Conservation (phyloP, 2,329 filamentous ascomycete genomes). For the Dendryphion nanum region DNA sequence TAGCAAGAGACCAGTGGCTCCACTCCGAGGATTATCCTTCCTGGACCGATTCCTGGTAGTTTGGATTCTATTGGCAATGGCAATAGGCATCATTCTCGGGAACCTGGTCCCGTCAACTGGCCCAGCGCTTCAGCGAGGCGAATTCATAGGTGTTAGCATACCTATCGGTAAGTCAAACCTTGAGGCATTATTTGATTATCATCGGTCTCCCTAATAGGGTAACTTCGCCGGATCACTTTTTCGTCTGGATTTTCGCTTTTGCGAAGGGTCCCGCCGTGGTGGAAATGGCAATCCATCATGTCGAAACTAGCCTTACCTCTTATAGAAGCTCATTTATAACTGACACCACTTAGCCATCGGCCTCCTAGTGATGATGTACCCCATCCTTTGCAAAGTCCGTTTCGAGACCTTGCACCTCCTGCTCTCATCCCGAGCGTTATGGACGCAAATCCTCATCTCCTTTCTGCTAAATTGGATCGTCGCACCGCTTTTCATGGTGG, state of each 20-base stretch:
- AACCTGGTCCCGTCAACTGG: slow-evolving; percentile 69
- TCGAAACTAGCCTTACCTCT: no score
- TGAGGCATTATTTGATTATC: no score
- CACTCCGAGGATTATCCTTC: slow-evolving; percentile 42
- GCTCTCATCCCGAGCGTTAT: slow-evolving; percentile 61
- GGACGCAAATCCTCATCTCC: slow-evolving; percentile 77
- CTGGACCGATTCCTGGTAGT: slow-evolving; percentile 48
- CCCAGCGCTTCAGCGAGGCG: slow-evolving; percentile 64
- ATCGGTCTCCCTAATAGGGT: no score
- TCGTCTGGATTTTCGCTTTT: background rate
- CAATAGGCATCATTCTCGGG: slow-evolving; percentile 69
- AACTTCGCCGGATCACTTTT: no score
- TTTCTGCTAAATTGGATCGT: slow-evolving; percentile 79
- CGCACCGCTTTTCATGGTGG: slow-evolving; percentile 79
- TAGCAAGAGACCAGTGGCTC: slow-evolving; percentile 20
- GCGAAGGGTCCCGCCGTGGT: no score
- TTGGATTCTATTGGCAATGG: slow-evolving; percentile 78
- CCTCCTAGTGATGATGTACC: slow-evolving; percentile 90
- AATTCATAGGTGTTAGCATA: slow-evolving; percentile 69
- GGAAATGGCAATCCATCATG: no score
- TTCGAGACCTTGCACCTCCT: slow-evolving; percentile 72
- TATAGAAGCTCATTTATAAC: no score
- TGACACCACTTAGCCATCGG: slow-evolving; percentile 75
- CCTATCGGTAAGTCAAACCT: slow-evolving; percentile 58
- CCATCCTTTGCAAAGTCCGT: slow-evolving; percentile 82